Evolutionary conservation across 257 asterid genomes (phyloP).

Genomic region (Nicotiana obtusifolia): DNA sequence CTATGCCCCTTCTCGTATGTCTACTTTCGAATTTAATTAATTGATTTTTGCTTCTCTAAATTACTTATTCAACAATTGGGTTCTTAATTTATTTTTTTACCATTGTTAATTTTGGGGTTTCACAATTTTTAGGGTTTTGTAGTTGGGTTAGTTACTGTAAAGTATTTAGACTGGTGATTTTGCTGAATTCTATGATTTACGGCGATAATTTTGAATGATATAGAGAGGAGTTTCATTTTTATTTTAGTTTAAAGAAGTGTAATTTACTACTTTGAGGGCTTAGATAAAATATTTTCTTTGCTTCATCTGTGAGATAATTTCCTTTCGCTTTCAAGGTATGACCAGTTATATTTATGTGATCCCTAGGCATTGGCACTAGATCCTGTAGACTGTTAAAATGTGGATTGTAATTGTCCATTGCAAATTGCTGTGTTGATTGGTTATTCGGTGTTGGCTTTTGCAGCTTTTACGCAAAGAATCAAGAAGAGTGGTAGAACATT

Average conservation of each 20-base stretch:
- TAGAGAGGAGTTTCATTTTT: neutral
- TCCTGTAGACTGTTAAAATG: no score
- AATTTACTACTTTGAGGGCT: no score
- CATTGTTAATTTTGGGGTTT: neutral
- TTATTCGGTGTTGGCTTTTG: constrained; percentile 9
- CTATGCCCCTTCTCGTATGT: constrained; percentile 93
- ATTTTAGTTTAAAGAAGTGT: neutral
- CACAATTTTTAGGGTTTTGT: neutral
- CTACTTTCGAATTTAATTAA: neutral
- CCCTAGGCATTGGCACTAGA: neutral
- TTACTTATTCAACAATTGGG: neutral
- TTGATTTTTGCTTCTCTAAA: no score
- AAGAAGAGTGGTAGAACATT: constrained; percentile 59
- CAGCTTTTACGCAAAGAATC: constrained; percentile 84
- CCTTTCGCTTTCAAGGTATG: neutral
- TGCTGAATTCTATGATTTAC: neutral
- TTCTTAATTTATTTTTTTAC: neutral
- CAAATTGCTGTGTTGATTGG: neutral
- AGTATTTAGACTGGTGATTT: no score
- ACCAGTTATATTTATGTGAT: neutral
- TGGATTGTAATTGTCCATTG: no score
- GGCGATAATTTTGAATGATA: neutral
- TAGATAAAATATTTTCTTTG: no score
- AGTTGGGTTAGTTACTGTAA: neutral
- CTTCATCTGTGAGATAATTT: neutral